Base-by-base conservation (phyloP, 331 rosid genomes). In the Saraca asoca region DNA sequence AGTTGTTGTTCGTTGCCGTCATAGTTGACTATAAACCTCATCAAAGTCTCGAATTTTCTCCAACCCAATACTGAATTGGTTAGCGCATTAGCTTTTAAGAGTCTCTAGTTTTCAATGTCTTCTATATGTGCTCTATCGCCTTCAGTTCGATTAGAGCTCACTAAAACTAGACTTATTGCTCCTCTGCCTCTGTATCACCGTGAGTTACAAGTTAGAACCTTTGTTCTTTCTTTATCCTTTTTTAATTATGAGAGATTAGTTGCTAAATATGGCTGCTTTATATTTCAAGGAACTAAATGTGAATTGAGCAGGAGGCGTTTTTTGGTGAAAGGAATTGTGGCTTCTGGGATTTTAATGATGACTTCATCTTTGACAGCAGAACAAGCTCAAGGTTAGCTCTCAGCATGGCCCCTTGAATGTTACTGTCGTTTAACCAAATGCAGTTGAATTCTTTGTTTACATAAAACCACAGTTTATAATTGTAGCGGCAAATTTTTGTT, bases 261-360 rank as follows among this genome's bases (percentile, higher is more conserved):
- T 63, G 15, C 72, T 78, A 56, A 68, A 62, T 53, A 75, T 51
- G 1, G 18, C 17, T 10, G 46, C 20, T 10, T n/a, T 8, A 16
- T 71, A 18, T 68, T 71, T 64, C 80, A 78, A 90, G 98, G 90
- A 84, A 85, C 90, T 85, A 86, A 81, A 50, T 90, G 95, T 68
- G 88, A 69, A 51, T 70, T 90, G 76, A 90, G 24, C 58, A 81
- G 95, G 48, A 80, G 93, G 77, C 33, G 83, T 65, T 86, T 90
- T 72, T 71, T 80, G 15, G 38, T 85, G 5, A 85, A 76, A 78
- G 94, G 96, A 75, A 74, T 85, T 54, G 88, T 85, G 20, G 92
- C 89, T 45, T 85, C 95, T 0, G 96, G 96, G 5, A 73, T 77
- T 83, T 81, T 91, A 6, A 88, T 79, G 6, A 51, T 85, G 81